A percentile compares a stretch with the other conserved stretches of the same genome.
Conservation (phyloP, 495 filamentous ascomycete species). For the Talaromyces wortmannii region DNA sequence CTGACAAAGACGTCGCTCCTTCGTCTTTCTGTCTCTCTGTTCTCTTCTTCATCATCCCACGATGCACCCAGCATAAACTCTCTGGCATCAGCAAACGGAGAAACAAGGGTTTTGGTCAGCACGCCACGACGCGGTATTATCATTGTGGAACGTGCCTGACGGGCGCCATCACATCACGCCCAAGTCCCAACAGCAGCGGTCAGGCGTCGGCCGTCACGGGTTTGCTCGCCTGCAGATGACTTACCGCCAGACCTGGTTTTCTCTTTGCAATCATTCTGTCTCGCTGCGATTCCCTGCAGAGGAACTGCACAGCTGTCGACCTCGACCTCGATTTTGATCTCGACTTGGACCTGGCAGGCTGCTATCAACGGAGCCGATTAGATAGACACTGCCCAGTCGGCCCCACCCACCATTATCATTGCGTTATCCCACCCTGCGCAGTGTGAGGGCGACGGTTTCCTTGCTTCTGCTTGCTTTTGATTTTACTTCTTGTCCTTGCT, state of each 20-base stretch:
- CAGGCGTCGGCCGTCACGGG: background rate
- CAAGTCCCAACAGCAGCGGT: background rate
- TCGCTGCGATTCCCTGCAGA: too few species aligned
- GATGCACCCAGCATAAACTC: too few species aligned
- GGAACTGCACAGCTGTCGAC: too few species aligned
- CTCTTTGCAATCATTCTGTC: too few species aligned
- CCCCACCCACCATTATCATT: background rate
- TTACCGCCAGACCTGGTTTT: too few species aligned
- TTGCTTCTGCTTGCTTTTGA: background rate
- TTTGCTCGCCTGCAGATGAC: background rate
- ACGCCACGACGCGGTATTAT: too few species aligned
- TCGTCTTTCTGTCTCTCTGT: background rate
- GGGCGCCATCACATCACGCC: background rate
- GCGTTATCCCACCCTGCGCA: background rate
- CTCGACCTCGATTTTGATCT: too few species aligned
- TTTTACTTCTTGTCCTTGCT: slow-evolving; percentile 3
- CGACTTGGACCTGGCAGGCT: too few species aligned
- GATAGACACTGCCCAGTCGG: background rate
- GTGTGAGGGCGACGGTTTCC: background rate
- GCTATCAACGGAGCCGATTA: background rate
- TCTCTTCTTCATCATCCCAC: too few species aligned
- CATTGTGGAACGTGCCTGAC: background rate
- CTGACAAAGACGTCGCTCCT: background rate
- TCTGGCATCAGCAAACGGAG: too few species aligned
- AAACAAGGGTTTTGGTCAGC: too few species aligned